Base-by-base conservation (phyloP, 352 stramenopile species). In the Phytophthora rubi region DNA sequence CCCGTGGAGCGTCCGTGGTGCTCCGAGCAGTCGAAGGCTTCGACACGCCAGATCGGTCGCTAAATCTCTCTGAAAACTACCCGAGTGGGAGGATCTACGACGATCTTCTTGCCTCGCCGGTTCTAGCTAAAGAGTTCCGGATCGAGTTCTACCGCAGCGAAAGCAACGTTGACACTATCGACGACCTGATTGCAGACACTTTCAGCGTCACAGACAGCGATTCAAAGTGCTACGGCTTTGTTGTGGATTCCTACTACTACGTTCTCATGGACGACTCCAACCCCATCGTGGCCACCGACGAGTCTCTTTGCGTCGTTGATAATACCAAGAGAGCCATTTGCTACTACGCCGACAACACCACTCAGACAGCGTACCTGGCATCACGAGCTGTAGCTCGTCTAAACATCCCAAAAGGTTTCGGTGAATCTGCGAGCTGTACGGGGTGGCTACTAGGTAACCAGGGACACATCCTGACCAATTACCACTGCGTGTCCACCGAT, bases 401-500 rank as follows among this genome's bases (percentile, higher is more conserved):
- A 13, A 59, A 37, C 12, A 73, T 65, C 33, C 37, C 61, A 10
- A 73, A 70, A 53, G 59, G 54, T 12, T 57, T 26, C 2, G 62
- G 47, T 10, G 63, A 56, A 42, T 62, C 57, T 0, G 66, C 66
- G 3, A 74, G 67, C 8, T 92, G 82, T 53, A 89, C 81, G 0
- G 83, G 81, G 10, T 92, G 80, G 81, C 65, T 92, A 10, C 48
- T 88, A 32, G 83, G 82, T 42, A 81, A 73, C 1, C 67, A 85
- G 30, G 79, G 80, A 1, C 77, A 92, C 42, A 45, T 92, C 28
- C 65, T 92, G 39, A 92, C 82, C 7, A 92, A 92, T 65, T 70
- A 87, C 55, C 83, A 92, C 65, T 92, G 83, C 72, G 68, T 90
- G n/a, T 65, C 74, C 15, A 70, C 60, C 2, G 51, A 75, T 13